phyloP scores from a whole-genome alignment of 1,139 yeast species.

The Magnusiomyces tetraspermus region DNA sequence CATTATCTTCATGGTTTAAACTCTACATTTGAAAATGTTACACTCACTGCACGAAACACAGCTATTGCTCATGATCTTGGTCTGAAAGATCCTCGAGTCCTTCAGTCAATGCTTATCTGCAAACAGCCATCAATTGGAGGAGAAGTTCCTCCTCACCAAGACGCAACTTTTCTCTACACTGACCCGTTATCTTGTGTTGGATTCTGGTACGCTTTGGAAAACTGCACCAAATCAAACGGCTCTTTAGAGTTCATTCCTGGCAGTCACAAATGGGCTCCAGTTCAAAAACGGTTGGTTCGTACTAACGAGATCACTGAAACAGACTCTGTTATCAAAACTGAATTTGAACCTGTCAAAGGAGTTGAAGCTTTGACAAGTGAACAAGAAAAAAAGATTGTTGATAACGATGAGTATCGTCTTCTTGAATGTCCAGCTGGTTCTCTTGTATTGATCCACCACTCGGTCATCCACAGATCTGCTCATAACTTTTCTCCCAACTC shows the following conservation, averaged over 20 bases:
- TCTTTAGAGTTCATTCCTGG: slow-evolving; percentile 70
- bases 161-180: slow-evolving; percentile 64
- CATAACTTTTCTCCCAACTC: slow-evolving; percentile 47
- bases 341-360: slow-evolving; percentile 25
- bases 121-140: slow-evolving; percentile 70
- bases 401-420: slow-evolving; percentile 35
- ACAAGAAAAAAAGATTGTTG: slow-evolving; percentile 26
- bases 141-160: slow-evolving; percentile 73
- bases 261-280: slow-evolving; percentile 50
- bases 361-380: slow-evolving; percentile 20
- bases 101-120: slow-evolving; percentile 73
- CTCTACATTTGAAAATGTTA: slow-evolving; percentile 39
- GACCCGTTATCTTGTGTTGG: slow-evolving; percentile 67
- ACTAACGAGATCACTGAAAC: not conserved
- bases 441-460: slow-evolving; percentile 57
- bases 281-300: slow-evolving; percentile 59
- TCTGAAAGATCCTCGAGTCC: slow-evolving; percentile 56
- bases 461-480: slow-evolving; percentile 64
- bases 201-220: slow-evolving; percentile 76
- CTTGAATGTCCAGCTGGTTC: slow-evolving; percentile 67
- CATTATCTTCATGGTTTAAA: slow-evolving; percentile 61
- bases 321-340: slow-evolving; percentile 38
- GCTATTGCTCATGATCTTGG: slow-evolving; percentile 46
- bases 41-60: slow-evolving; percentile 44
- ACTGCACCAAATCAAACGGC: slow-evolving; percentile 59